phyloP scores from a whole-genome alignment of 768 basidiomycete genomes.

The Russula griseocarnosa region DNA sequence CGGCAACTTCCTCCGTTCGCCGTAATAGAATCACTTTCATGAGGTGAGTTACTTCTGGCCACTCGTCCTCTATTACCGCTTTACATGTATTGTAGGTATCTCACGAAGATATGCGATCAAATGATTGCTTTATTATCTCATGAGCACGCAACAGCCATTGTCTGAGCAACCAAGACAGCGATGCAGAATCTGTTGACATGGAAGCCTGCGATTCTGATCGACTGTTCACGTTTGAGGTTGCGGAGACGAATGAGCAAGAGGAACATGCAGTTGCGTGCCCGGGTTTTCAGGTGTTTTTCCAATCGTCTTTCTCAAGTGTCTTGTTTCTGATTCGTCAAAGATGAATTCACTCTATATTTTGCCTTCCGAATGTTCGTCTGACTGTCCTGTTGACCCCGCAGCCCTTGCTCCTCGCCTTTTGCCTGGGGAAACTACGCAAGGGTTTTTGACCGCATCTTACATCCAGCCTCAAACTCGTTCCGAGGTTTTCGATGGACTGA shows the following conservation, averaged over 20 bases:
- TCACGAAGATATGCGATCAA: constrained; percentile 47
- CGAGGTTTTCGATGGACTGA: neutral
- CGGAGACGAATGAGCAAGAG: constrained; percentile 53
- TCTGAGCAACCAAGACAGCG: constrained; percentile 39
- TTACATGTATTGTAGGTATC: constrained; percentile 1
- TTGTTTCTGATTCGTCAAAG: neutral
- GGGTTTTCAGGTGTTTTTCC: constrained; percentile 44
- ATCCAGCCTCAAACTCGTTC: neutral
- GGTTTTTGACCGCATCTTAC: constrained; percentile 13
- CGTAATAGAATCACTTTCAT: constrained; percentile 60
- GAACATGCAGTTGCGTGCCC: constrained; percentile 44
- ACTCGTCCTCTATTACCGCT: neutral
- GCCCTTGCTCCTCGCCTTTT: constrained; percentile 13
- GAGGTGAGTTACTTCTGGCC: constrained; percentile 40
- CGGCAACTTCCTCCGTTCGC: constrained; percentile 42
- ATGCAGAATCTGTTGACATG: constrained; percentile 33
- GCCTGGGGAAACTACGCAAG: constrained; percentile 28
- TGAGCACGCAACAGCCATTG: constrained; percentile 43
- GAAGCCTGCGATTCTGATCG: constrained; percentile 45
- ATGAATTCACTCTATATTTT: constrained; percentile 3
- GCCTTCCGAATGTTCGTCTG: neutral
- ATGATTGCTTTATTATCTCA: constrained; percentile 48
- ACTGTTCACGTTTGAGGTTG: constrained; percentile 51
- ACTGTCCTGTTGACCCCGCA: neutral
- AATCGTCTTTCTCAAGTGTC: too few species aligned